Percentiles rank a stretch among this genome's conserved stretches.
These are phyloP conservation scores for Penicillium thymicola DNA, from an alignment of 2,329 filamentous ascomycete genomes.

Conservation along the genomic window DNA sequence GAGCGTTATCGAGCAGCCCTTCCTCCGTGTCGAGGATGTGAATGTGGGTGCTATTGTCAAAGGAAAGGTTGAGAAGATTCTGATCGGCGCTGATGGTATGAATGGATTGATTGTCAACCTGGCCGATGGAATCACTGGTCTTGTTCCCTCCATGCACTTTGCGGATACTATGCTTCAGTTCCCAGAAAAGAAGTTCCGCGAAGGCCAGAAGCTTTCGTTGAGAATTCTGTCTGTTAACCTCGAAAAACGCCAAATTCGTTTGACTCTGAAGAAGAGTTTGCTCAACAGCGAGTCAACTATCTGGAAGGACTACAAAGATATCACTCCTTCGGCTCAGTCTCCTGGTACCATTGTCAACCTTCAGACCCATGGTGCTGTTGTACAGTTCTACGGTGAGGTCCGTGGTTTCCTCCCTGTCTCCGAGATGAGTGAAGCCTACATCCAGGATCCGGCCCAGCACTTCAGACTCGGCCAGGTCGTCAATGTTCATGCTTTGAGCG, in stretches of 20 bases:
- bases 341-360: constrained; percentile 86
- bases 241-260: constrained; percentile 71
- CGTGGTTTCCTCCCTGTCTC: constrained; percentile 85
- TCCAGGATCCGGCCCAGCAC: constrained; percentile 82
- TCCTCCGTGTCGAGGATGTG: constrained; percentile 87
- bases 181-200: constrained; percentile 93
- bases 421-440: constrained; percentile 98
- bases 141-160: constrained; percentile 83
- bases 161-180: constrained; percentile 84
- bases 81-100: constrained; percentile 74
- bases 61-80: constrained; percentile 78
- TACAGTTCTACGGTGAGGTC: constrained; percentile 86
- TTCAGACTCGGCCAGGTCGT: constrained; percentile 90
- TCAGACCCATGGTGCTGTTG: constrained; percentile 72
- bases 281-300: constrained; percentile 83
- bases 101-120: constrained; percentile 78
- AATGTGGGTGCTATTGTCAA: constrained; percentile 75
- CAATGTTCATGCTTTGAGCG: constrained; percentile 79
- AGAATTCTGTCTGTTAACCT: constrained; percentile 78
- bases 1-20: constrained; percentile 78
- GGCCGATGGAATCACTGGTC: constrained; percentile 81
- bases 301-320: constrained; percentile 72
- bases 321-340: constrained; percentile 70
- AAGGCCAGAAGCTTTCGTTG: constrained; percentile 78
- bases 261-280: constrained; percentile 92